These are phyloP conservation scores for Hemisphaericaspora subhashii DNA, from an alignment of 1,139 yeast species.

Conservation along the genomic window DNA sequence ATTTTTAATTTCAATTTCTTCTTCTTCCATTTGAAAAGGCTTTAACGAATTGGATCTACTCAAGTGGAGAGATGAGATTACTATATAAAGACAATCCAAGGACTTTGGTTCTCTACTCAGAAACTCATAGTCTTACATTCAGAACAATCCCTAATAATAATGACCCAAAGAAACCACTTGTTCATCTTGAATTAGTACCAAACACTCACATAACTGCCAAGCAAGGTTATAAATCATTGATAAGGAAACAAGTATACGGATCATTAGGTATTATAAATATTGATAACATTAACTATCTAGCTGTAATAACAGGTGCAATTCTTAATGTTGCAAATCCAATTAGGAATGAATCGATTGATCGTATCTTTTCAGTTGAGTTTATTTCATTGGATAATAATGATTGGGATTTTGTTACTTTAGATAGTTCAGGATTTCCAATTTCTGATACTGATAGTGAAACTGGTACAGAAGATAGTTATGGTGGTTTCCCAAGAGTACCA, in stretches of 20 bases:
- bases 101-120: slow-evolving; percentile 53
- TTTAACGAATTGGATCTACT: too few relatives aligned
- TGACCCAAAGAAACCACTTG: slow-evolving; percentile 28
- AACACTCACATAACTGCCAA: slow-evolving; percentile 39
- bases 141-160: slow-evolving; percentile 26
- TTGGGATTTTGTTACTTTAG: slow-evolving; percentile 77
- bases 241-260: slow-evolving; percentile 66
- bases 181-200: slow-evolving; percentile 54
- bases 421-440: slow-evolving; percentile 62
- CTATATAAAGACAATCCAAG: slow-evolving; percentile 52
- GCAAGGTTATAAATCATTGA: slow-evolving; percentile 47
- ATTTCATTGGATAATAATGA: slow-evolving; percentile 66
- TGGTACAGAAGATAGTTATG: slow-evolving; percentile 22
- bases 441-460: slow-evolving; percentile 17
- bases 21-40: too few relatives aligned
- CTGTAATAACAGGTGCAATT: slow-evolving; percentile 73
- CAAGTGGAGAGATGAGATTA: too few relatives aligned
- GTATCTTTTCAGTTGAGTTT: slow-evolving; percentile 83
- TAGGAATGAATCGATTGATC: slow-evolving; percentile 74
- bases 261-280: slow-evolving; percentile 81
- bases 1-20: too few relatives aligned
- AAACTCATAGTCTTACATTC: slow-evolving; percentile 50
- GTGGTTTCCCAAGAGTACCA: slow-evolving; percentile 33
- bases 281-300: slow-evolving; percentile 65
- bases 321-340: slow-evolving; percentile 83